Base-by-base conservation (phyloP, 2,329 filamentous ascomycete species). In the Aquanectria penicillioides region DNA sequence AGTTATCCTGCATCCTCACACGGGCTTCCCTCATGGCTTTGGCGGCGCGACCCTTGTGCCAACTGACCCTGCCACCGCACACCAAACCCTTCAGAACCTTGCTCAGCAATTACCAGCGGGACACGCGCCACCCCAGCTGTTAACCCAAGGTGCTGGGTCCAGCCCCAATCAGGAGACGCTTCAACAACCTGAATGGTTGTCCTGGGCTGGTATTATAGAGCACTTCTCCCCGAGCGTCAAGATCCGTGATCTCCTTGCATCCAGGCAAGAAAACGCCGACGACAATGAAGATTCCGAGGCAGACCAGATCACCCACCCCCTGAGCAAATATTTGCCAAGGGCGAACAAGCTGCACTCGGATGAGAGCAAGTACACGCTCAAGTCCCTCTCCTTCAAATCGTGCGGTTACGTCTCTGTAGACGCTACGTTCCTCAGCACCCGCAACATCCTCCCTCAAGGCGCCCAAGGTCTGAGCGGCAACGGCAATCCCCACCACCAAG, bases 321-420 rank as follows among this genome's bases (percentile, higher is more conserved):
- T 69, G 43, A 55, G 36, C 3, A 55, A 58, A 10, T 49, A 70
- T 66, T 57, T 75, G 10, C 71, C 72, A 9, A 34, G 54, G 13
- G 51, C 65, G 9, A 46, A 53, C 20, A 23, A 38, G n/a, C 66
- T 74, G 13, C n/a, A 51, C 6, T 36, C 23, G 5, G 73, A 77
- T 25, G 67, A 74, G 61, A 56, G 47, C n/a, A 57, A 51, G 4
- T 74, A 74, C 29, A 66, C 64, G 13, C 66, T 81, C 18, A 69
- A 71, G 22, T 72, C 67, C 12, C 72, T 89, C 25, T 77, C 79
- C 1, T 82, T 89, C 72, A 81, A 81, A 26, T 89, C 86, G 0
- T 89, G 87, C 68, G 87, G 87, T 47, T 89, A 89, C 65, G 83
- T 81, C 28, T 71, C 74, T 6, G 69, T 89, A 2, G 73, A 77